Base-by-base conservation (phyloP, 345 rosid genomes). In the Noccaea bulbosa region DNA sequence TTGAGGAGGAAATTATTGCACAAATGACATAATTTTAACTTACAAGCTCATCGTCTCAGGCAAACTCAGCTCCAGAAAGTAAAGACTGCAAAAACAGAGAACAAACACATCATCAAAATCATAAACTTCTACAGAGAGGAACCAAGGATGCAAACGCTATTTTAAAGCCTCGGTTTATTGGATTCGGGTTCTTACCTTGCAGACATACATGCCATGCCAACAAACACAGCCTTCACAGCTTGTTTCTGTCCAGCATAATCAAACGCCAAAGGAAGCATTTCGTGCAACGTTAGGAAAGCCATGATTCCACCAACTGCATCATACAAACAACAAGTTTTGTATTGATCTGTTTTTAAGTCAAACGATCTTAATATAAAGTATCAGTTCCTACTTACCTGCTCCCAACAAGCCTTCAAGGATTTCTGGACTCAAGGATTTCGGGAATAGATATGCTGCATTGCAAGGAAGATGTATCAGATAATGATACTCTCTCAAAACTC, bases 131-230 rank as follows among this genome's bases (percentile, higher is more conserved):
- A 61, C 35, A 32, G 10, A 40, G 3, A 30, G 11, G 32, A 7
- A 54, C 37, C 8, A 8, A 37, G 50, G 65, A 65, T 58, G 27
- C 43, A 57, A 32, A 3, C 10, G 53, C 44, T 48, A 57, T 57
- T 45, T 38, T 15, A 70, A 30, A 39, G 34, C 66, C 52, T 43
- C 46, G 48, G 38, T 10, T 65, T 70, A 20, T 70, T 5, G 0
- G 43, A 38, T 73, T 47, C 39, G 43, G 0, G 17, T 8, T 4
- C 2, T 72, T 86, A 93, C 99, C 99, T 94, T 38, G 96, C 96
- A 34, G 99, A 94, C 99, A 94, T 94, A 86, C 87, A 94, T 56
- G 96, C 96, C 99, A 94, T 94, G 22, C 99, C 99, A 15, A 89
- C 55, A 84, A 94, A 94, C 52, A 91, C 95, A 54, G 99, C 97